Evolutionary conservation across 2,329 filamentous ascomycete genomes (phyloP).

Genomic region (Penicillium glabrum): DNA sequence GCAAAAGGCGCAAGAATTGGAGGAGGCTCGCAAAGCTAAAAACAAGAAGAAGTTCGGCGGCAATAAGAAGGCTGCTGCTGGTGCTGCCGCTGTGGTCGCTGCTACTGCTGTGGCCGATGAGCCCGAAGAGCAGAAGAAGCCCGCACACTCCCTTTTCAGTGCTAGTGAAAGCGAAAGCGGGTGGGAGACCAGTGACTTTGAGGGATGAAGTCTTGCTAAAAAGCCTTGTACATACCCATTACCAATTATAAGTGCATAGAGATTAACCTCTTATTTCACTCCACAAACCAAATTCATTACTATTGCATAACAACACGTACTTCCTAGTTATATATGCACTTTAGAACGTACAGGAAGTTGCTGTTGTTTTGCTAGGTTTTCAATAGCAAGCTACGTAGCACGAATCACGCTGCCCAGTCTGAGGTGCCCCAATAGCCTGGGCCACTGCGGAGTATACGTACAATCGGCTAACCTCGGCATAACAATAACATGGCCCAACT

Average conservation of each 20-base stretch:
- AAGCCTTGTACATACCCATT: constrained; percentile 1
- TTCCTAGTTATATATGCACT: too few species aligned
- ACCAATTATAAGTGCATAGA: not conserved
- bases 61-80: constrained; percentile 7
- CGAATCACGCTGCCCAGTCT: too few species aligned
- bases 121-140: constrained; percentile 1
- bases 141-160: constrained; percentile 28
- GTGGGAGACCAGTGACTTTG: constrained; percentile 31
- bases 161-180: constrained; percentile 39
- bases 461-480: not conserved
- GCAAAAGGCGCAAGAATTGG: constrained; percentile 21
- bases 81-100: constrained; percentile 2
- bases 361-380: too few species aligned
- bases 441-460: not conserved
- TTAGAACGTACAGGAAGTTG: too few species aligned
- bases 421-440: too few species aligned
- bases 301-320: not conserved
- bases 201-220: not conserved
- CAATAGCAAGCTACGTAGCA: too few species aligned
- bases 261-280: not conserved
- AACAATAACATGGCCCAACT: not conserved
- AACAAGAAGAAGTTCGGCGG: constrained; percentile 23
- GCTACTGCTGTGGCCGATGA: constrained; percentile 7
- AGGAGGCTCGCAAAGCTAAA: constrained; percentile 22
- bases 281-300: not conserved